A percentile compares a stretch with the other conserved stretches of the same genome.
Conservation (phyloP, 2,329 filamentous ascomycete species). For the Colletotrichum spinosum region DNA sequence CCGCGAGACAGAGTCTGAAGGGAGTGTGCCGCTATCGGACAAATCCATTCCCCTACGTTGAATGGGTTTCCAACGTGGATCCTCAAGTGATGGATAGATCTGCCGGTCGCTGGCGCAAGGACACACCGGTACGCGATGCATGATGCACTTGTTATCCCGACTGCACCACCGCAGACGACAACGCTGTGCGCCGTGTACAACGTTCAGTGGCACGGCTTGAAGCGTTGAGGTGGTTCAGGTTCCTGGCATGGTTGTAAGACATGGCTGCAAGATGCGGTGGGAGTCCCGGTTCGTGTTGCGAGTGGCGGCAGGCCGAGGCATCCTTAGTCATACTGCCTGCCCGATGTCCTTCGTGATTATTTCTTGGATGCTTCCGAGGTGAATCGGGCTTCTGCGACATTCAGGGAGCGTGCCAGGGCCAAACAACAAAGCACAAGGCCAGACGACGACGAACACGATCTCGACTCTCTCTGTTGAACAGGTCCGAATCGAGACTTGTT, state of each 20-base stretch:
- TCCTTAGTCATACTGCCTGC: too few relatives aligned
- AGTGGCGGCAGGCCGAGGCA: not conserved
- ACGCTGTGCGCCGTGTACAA: conserved; percentile 12
- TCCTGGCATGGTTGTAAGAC: conserved; percentile 3
- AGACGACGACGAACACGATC: not conserved
- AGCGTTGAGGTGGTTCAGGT: not conserved
- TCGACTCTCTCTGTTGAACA: not conserved
- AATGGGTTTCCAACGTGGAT: conserved; percentile 12
- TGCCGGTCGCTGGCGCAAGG: too few relatives aligned
- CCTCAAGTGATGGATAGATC: too few relatives aligned
- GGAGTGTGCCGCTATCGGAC: conserved; percentile 21
- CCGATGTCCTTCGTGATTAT: too few relatives aligned
- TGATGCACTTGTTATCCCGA: conserved; percentile 1
- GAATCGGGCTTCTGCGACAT: too few relatives aligned
- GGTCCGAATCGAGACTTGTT: too few relatives aligned
- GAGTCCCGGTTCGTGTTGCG: not conserved
- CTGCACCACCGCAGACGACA: conserved; percentile 11
- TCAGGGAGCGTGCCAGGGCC: conserved; percentile 1
- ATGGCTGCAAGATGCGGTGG: conserved; percentile 7
- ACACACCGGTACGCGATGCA: not conserved
- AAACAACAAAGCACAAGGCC: conserved; percentile 4
- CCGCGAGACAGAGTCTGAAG: conserved; percentile 20
- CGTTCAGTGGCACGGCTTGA: not conserved
- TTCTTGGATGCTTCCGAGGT: too few relatives aligned
- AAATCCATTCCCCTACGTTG: conserved; percentile 24